Conservation (phyloP, 2,329 filamentous ascomycete genomes). For the Aspergillus ochraceoroseus region DNA sequence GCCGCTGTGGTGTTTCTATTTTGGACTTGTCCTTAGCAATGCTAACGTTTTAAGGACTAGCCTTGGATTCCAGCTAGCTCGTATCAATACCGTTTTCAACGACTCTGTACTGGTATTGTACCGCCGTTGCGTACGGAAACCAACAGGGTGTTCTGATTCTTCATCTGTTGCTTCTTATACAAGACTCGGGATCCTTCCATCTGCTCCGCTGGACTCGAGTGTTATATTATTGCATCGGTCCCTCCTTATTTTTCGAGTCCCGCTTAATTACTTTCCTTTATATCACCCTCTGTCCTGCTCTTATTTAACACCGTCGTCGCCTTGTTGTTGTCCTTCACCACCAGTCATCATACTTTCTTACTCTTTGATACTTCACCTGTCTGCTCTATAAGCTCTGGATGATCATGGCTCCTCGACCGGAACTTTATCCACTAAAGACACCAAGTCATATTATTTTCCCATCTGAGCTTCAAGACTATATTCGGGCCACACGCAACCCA, state of each 20-base stretch:
- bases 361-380: not conserved
- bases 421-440: slow-evolving; percentile 17
- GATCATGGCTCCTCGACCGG: slow-evolving; percentile 18
- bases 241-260: not conserved
- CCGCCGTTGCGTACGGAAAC: not conserved
- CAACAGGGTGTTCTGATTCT: not conserved
- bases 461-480: slow-evolving; percentile 16
- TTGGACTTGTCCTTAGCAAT: slow-evolving; percentile 7
- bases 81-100: slow-evolving; percentile 10
- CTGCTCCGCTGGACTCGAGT: not conserved
- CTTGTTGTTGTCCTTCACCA: too few relatives aligned
- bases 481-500: not conserved
- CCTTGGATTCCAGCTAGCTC: not conserved
- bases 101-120: slow-evolving; percentile 9
- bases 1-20: slow-evolving; percentile 9
- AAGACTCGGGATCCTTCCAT: not conserved
- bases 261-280: slow-evolving; percentile 1
- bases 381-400: not conserved
- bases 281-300: not conserved
- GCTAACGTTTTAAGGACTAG: slow-evolving; percentile 2
- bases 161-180: slow-evolving; percentile 7
- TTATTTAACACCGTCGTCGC: not conserved
- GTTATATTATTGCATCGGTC: slow-evolving; percentile 9
- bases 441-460: slow-evolving; percentile 17
- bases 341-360: not conserved